These are phyloP conservation scores for Diaporthe caulivora DNA, from an alignment of 2,329 filamentous ascomycete species.

Conservation along the genomic window DNA sequence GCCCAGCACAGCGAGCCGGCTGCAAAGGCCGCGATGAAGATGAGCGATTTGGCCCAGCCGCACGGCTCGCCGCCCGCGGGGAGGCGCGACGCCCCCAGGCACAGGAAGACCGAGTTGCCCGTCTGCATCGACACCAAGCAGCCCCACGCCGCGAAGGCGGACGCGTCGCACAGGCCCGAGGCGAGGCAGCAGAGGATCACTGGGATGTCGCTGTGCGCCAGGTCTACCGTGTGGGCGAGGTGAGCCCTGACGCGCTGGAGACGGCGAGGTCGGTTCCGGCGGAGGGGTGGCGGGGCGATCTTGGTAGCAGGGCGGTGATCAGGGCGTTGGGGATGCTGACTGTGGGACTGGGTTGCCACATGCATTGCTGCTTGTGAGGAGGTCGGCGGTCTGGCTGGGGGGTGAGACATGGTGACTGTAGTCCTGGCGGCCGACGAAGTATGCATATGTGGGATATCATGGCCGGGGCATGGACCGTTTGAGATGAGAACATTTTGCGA, in stretches of 20 bases:
- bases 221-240: background rate
- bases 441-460: background rate
- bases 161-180: background rate
- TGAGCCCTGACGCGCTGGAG: background rate
- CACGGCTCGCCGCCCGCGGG: background rate
- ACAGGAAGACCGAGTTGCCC: background rate
- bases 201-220: background rate
- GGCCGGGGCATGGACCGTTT: background rate
- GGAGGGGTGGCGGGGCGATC: background rate
- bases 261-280: background rate
- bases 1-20: background rate
- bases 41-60: background rate
- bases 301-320: background rate
- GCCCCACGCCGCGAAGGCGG: background rate
- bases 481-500: background rate
- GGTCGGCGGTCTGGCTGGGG: background rate
- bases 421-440: background rate
- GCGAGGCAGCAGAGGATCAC: constrained; percentile 1
- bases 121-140: background rate
- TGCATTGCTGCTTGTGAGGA: background rate
- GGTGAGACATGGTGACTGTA: background rate
- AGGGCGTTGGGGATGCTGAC: background rate
- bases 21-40: background rate
- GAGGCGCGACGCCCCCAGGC: background rate
- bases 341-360: background rate